These are phyloP conservation scores for Leccinum longicurvipes DNA, from an alignment of 768 basidiomycete genomes.

Conservation along the genomic window DNA sequence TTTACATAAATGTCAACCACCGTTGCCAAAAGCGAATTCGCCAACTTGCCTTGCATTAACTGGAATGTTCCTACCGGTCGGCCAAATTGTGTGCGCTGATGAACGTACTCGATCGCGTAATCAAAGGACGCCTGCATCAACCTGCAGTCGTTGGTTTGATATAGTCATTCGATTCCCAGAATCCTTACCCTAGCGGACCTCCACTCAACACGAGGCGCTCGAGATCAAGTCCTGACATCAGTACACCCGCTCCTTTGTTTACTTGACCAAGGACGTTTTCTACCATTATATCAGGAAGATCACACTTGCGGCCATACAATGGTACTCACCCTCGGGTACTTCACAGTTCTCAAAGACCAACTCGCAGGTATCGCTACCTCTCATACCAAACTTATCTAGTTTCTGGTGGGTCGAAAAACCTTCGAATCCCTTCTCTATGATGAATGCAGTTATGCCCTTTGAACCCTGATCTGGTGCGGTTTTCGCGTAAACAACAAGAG, in stretches of 20 bases:
- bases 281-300: slow-evolving; percentile 27
- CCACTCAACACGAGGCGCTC: slow-evolving; percentile 90
- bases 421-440: slow-evolving; percentile 76
- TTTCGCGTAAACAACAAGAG: slow-evolving; percentile 91
- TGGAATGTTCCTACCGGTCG: slow-evolving; percentile 88
- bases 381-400: slow-evolving; percentile 95
- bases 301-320: background rate
- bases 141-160: slow-evolving; percentile 35
- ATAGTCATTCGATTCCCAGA: background rate
- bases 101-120: slow-evolving; percentile 83
- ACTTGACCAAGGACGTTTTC: slow-evolving; percentile 83
- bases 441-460: slow-evolving; percentile 90
- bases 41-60: slow-evolving; percentile 80
- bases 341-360: slow-evolving; percentile 88
- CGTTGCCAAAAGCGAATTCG: background rate
- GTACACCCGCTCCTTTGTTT: slow-evolving; percentile 76
- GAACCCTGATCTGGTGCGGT: slow-evolving; percentile 72
- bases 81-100: slow-evolving; percentile 90
- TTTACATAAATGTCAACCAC: slow-evolving; percentile 24
- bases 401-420: slow-evolving; percentile 91
- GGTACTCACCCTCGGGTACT: slow-evolving; percentile 74
- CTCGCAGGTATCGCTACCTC: slow-evolving; percentile 94
- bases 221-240: slow-evolving; percentile 93
- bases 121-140: slow-evolving; percentile 95
- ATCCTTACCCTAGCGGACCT: slow-evolving; percentile 78